These are phyloP conservation scores for Apiotrichum gamsii DNA, from an alignment of 1,284 basidiomycete genomes.

Conservation along the genomic window DNA sequence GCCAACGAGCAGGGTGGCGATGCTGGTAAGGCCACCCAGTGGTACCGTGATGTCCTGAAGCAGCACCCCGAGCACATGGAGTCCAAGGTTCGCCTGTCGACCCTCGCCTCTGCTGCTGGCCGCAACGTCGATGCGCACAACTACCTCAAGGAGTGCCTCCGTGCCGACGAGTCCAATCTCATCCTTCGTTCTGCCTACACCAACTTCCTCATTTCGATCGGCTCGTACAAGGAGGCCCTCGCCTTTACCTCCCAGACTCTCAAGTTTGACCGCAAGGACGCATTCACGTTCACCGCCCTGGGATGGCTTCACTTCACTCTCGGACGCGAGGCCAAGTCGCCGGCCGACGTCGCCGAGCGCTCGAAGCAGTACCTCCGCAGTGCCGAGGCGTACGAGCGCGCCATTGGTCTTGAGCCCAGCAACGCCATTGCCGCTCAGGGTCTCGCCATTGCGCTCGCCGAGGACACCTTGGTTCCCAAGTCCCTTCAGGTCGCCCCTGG, in stretches of 20 bases:
- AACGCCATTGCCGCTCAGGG: slow-evolving; percentile 90
- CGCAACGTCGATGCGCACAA: slow-evolving; percentile 74
- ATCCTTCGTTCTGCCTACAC: slow-evolving; percentile 65
- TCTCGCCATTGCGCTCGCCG: slow-evolving; percentile 81
- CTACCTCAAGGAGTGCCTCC: slow-evolving; percentile 71
- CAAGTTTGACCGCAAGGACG: slow-evolving; percentile 72
- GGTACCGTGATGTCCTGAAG: slow-evolving; percentile 73
- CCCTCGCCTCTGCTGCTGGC: slow-evolving; percentile 63
- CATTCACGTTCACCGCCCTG: slow-evolving; percentile 83
- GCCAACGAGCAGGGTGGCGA: slow-evolving; percentile 78
- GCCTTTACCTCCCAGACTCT: slow-evolving; percentile 80
- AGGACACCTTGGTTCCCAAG: slow-evolving; percentile 65
- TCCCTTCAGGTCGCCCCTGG: slow-evolving; percentile 28
- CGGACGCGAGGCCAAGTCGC: slow-evolving; percentile 57
- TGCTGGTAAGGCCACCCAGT: slow-evolving; percentile 64
- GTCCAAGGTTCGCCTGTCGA: slow-evolving; percentile 82
- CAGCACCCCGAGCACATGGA: slow-evolving; percentile 90
- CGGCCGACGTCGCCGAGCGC: slow-evolving; percentile 60
- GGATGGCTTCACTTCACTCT: slow-evolving; percentile 78
- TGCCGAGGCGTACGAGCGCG: slow-evolving; percentile 86
- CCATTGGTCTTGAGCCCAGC: slow-evolving; percentile 67
- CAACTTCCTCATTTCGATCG: slow-evolving; percentile 65
- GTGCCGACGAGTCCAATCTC: slow-evolving; percentile 40
- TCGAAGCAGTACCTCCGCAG: slow-evolving; percentile 68
- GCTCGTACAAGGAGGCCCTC: slow-evolving; percentile 60